Conservation (phyloP, 306 rosid genomes). For the Mimosa bimucronata region DNA sequence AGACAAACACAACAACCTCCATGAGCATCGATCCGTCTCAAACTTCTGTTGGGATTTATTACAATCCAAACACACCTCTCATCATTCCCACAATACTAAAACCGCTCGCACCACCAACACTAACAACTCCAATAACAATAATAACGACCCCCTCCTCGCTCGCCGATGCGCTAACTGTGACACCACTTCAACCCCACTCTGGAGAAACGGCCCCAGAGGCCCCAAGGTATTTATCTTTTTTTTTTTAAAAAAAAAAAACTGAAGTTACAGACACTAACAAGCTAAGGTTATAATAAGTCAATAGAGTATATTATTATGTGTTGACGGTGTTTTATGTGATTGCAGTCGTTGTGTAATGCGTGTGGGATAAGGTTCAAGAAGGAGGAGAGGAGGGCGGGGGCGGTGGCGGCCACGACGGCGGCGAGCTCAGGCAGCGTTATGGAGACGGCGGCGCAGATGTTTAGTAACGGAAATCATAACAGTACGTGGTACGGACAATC, state of each 20-base stretch:
- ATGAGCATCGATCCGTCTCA: conserved; percentile 34
- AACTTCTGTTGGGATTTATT: conserved; percentile 83
- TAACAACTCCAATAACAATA: conserved; percentile 5
- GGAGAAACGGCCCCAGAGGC: conserved; percentile 98
- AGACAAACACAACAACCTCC: conserved; percentile 42
- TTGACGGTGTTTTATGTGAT: background rate
- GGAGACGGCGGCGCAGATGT: conserved; percentile 53
- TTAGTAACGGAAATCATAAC: conserved; percentile 40
- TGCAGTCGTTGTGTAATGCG: conserved; percentile 95
- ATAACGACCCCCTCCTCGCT: conserved; percentile 73
- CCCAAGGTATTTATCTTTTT: conserved; percentile 65
- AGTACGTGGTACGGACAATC: conserved; percentile 55
- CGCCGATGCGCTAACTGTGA: conserved; percentile 99
- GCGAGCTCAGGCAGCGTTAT: conserved; percentile 37
- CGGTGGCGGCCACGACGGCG: conserved; percentile 52
- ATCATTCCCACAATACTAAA: conserved; percentile 39
- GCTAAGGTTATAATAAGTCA: too few relatives aligned
- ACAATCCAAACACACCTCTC: conserved; percentile 57
- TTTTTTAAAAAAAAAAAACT: too few relatives aligned
- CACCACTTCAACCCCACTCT: conserved; percentile 97
- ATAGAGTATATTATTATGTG: too few relatives aligned
- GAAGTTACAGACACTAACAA: too few relatives aligned
- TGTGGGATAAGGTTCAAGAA: conserved; percentile 98
- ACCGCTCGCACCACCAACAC: conserved; percentile 26
- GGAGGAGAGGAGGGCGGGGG: conserved; percentile 85